Percentiles rank a stretch among this genome's conserved stretches.
phyloP scores from a whole-genome alignment of 2,329 filamentous ascomycete genomes.

The Ilyonectria sp. region DNA sequence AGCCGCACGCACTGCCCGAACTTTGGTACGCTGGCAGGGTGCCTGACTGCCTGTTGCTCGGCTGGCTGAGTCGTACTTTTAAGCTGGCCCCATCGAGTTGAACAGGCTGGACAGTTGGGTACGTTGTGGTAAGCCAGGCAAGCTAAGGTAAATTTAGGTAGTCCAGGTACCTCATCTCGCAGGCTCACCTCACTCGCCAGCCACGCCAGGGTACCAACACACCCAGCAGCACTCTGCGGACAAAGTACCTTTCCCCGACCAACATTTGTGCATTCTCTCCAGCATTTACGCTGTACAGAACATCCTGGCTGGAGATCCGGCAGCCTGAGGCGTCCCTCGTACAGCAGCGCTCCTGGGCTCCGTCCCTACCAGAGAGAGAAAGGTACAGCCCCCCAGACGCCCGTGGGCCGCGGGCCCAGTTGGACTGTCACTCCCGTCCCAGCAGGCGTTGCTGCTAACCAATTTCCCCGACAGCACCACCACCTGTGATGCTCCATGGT shows the following conservation, averaged over 20 bases:
- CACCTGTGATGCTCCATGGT: constrained; percentile 48
- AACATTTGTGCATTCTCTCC: constrained; percentile 19
- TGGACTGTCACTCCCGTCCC: constrained; percentile 15
- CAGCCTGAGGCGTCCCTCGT: constrained; percentile 24
- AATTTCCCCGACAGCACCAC: constrained; percentile 37
- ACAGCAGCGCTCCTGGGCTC: constrained; percentile 7
- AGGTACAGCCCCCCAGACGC: constrained; percentile 20
- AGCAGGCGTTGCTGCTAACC: constrained; percentile 33
- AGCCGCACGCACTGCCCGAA: background rate
- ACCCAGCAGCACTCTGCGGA: constrained; percentile 13
- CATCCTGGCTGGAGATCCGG: constrained; percentile 25
- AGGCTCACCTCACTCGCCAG: background rate
- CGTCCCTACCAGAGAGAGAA: constrained; percentile 12
- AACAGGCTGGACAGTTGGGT: constrained; percentile 8
- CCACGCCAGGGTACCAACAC: constrained; percentile 3
- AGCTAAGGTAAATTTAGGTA: background rate
- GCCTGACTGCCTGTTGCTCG: background rate
- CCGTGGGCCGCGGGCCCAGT: background rate
- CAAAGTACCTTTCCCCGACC: constrained; percentile 6
- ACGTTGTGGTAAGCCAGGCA: background rate
- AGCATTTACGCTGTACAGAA: constrained; percentile 16
- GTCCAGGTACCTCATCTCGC: background rate
- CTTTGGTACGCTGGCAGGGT: background rate
- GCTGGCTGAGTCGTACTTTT: background rate
- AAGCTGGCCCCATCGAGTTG: constrained; percentile 3